These are phyloP conservation scores for Hypoxylon fuscum DNA, from an alignment of 495 filamentous ascomycete genomes.

Conservation along the genomic window DNA sequence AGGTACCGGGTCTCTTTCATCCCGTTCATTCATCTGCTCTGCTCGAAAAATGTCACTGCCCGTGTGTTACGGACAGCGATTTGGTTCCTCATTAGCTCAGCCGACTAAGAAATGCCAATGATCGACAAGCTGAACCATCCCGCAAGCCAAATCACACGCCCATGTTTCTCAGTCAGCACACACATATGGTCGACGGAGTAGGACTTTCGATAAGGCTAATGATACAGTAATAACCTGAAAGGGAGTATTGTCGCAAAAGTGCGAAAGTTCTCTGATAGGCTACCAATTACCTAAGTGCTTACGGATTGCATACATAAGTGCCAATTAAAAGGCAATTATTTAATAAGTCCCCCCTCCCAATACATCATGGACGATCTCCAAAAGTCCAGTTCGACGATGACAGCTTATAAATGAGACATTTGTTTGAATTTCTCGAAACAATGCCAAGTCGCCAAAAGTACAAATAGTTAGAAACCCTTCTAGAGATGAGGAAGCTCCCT, in stretches of 20 bases:
- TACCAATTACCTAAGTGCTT: slow-evolving; percentile 13
- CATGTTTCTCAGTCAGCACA: slow-evolving; percentile 24
- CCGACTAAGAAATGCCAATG: slow-evolving; percentile 11
- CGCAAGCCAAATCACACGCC: slow-evolving; percentile 8
- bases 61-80: too few species aligned
- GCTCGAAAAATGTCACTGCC: slow-evolving; percentile 1
- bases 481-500: not conserved
- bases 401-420: slow-evolving; percentile 3
- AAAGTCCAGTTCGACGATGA: slow-evolving; percentile 4
- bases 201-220: slow-evolving; percentile 15
- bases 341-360: not conserved
- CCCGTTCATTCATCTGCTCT: slow-evolving; percentile 1
- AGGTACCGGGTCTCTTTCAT: too few species aligned
- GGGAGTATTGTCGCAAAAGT: not conserved
- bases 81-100: slow-evolving; percentile 15
- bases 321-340: slow-evolving; percentile 7
- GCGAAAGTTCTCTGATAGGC: slow-evolving; percentile 12
- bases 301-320: slow-evolving; percentile 13
- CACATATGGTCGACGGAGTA: not conserved
- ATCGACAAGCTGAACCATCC: slow-evolving; percentile 34
- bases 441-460: slow-evolving; percentile 12
- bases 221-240: not conserved
- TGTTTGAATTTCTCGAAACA: not conserved
- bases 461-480: slow-evolving; percentile 3
- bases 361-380: slow-evolving; percentile 8